These are phyloP conservation scores for Colletotrichum sp. DNA, from an alignment of 2,329 filamentous ascomycete genomes.

Conservation along the genomic window DNA sequence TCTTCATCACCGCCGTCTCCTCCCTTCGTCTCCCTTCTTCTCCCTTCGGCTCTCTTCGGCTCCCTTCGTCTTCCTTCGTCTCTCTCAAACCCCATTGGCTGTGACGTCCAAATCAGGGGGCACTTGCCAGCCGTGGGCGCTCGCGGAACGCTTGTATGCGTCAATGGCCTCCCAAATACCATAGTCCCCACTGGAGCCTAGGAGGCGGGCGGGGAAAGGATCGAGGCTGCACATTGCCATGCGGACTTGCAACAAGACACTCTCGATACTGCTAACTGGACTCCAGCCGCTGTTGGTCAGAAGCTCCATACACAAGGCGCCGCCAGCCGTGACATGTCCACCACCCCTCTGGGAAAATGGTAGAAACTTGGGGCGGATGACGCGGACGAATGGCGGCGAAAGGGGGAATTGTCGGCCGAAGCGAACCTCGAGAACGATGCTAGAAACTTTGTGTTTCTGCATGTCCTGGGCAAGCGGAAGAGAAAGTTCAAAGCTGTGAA, in stretches of 20 bases:
- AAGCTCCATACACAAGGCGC: constrained; percentile 84
- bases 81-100: constrained; percentile 26
- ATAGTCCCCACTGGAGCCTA: constrained; percentile 56
- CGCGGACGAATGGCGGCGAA: constrained; percentile 82
- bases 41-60: neutral
- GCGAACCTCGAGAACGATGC: constrained; percentile 81
- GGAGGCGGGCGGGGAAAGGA: constrained; percentile 73
- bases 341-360: constrained; percentile 76
- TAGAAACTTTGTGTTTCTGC: constrained; percentile 63
- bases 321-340: constrained; percentile 84
- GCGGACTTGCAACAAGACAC: constrained; percentile 80
- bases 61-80: neutral
- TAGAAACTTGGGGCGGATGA: constrained; percentile 81
- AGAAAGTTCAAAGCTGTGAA: constrained; percentile 77
- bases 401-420: constrained; percentile 80
- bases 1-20: neutral
- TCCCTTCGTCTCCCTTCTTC: neutral
- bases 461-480: constrained; percentile 80
- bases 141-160: constrained; percentile 64
- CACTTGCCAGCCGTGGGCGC: constrained; percentile 74
- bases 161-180: constrained; percentile 72
- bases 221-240: constrained; percentile 75
- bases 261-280: constrained; percentile 75
- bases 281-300: constrained; percentile 86
- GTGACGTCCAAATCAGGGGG: constrained; percentile 65